A percentile compares a stretch with the other conserved stretches of the same genome.
These are phyloP conservation scores for Kwoniella europaea DNA, from an alignment of 768 basidiomycete species.

Conservation along the genomic window DNA sequence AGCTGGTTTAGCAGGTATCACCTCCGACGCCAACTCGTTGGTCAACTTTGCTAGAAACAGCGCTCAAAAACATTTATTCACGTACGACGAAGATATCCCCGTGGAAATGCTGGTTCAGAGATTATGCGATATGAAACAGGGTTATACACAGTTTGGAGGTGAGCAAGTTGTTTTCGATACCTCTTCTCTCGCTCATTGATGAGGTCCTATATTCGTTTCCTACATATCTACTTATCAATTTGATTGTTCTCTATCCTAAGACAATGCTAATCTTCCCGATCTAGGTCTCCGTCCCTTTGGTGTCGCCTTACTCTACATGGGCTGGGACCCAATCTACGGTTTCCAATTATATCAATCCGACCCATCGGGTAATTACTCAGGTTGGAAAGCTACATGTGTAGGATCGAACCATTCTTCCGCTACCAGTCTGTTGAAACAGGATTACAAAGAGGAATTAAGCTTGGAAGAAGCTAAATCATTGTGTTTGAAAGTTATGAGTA, in stretches of 20 bases:
- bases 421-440: slow-evolving; percentile 79
- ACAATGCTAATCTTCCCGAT: not conserved
- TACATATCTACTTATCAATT: no score
- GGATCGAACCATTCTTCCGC: slow-evolving; percentile 87
- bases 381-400: slow-evolving; percentile 97
- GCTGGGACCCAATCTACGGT: slow-evolving; percentile 91
- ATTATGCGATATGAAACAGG: slow-evolving; percentile 96
- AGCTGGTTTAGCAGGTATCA: slow-evolving; percentile 91
- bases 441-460: slow-evolving; percentile 92
- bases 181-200: not conserved
- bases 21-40: slow-evolving; percentile 95
- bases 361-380: slow-evolving; percentile 96
- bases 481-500: slow-evolving; percentile 93
- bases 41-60: slow-evolving; percentile 91
- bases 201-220: no score
- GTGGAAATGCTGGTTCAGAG: slow-evolving; percentile 93
- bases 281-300: slow-evolving; percentile 95
- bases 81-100: slow-evolving; percentile 96
- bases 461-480: slow-evolving; percentile 92
- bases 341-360: slow-evolving; percentile 99
- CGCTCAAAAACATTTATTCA: slow-evolving; percentile 84
- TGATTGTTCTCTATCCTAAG: no score
- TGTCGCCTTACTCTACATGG: slow-evolving; percentile 94
- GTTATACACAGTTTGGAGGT: slow-evolving; percentile 97
- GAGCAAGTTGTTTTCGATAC: slow-evolving; percentile 36